A percentile compares a stretch with the other conserved stretches of the same genome.
phyloP scores from a whole-genome alignment of 371 early-diverging fungal species.

The Mortierella sp. region DNA sequence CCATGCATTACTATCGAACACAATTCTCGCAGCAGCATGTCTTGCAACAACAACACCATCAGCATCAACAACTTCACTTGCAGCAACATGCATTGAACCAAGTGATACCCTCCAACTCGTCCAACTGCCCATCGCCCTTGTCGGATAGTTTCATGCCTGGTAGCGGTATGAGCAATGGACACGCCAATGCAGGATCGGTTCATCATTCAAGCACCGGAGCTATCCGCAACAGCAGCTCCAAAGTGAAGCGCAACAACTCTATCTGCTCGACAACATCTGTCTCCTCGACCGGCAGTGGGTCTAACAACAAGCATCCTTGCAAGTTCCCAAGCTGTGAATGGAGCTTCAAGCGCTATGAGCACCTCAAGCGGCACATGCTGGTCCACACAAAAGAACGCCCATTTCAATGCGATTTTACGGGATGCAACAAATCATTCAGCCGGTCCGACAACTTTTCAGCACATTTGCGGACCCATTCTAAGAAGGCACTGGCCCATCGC shows the following conservation, averaged over 20 bases:
- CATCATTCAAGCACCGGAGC: constrained; percentile 40
- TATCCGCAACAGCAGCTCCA: constrained; percentile 35
- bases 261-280: constrained; percentile 53
- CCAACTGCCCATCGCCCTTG: constrained; percentile 43
- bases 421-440: constrained; percentile 79
- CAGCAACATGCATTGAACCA: constrained; percentile 42
- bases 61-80: constrained; percentile 23
- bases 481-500: constrained; percentile 47
- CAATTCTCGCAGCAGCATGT: constrained; percentile 45
- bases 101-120: constrained; percentile 37
- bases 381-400: constrained; percentile 77
- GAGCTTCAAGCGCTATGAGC: constrained; percentile 83
- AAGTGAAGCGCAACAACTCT: constrained; percentile 53
- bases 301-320: constrained; percentile 55
- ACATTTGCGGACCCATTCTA: constrained; percentile 67
- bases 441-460: constrained; percentile 83
- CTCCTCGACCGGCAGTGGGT: constrained; percentile 47
- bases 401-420: constrained; percentile 73
- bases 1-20: constrained; percentile 54
- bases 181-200: background rate
- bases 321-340: constrained; percentile 53
- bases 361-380: constrained; percentile 83
- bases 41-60: constrained; percentile 33
- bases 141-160: constrained; percentile 34
- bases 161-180: constrained; percentile 9